Conservation (phyloP, 2,329 filamentous ascomycete genomes). For the Sordariomycetes sp. region DNA sequence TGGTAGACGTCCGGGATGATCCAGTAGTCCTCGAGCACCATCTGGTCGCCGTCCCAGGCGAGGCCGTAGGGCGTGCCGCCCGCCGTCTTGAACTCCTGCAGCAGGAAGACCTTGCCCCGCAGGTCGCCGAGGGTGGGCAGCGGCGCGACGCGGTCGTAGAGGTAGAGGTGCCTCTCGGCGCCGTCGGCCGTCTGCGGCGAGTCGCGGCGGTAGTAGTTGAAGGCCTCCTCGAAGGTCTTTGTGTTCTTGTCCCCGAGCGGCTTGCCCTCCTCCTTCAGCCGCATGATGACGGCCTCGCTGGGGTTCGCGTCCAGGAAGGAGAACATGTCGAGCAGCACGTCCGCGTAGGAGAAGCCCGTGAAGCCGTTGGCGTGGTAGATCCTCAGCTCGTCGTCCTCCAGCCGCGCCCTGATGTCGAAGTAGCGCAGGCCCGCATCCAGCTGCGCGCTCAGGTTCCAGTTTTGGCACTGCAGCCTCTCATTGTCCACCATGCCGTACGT, state of each 20-base stretch:
- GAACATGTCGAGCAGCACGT: constrained; percentile 33
- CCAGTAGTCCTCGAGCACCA: constrained; percentile 38
- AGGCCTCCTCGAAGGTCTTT: constrained; percentile 33
- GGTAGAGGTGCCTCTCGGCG: constrained; percentile 24
- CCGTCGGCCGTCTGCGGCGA: constrained; percentile 23
- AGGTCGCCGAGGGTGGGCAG: constrained; percentile 35
- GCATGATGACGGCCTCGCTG: constrained; percentile 37
- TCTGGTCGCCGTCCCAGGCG: constrained; percentile 32
- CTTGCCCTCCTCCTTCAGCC: constrained; percentile 36
- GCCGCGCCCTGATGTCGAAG: constrained; percentile 37
- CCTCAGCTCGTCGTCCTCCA: constrained; percentile 30
- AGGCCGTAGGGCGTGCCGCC: constrained; percentile 26
- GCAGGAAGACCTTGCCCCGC: constrained; percentile 34
- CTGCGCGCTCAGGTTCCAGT: constrained; percentile 32
- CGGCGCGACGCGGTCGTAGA: constrained; percentile 17
- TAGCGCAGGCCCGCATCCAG: constrained; percentile 37
- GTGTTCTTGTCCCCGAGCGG: constrained; percentile 24
- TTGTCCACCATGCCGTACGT: constrained; percentile 27
- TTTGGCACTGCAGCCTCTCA: constrained; percentile 35
- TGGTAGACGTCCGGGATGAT: constrained; percentile 30
- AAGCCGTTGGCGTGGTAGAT: constrained; percentile 37
- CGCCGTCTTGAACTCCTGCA: constrained; percentile 34
- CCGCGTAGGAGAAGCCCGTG: constrained; percentile 33
- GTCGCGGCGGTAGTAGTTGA: constrained; percentile 28
- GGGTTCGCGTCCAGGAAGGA: constrained; percentile 35